phyloP scores from a whole-genome alignment of 2,329 filamentous ascomycete species.

The Fusarium concolor region DNA sequence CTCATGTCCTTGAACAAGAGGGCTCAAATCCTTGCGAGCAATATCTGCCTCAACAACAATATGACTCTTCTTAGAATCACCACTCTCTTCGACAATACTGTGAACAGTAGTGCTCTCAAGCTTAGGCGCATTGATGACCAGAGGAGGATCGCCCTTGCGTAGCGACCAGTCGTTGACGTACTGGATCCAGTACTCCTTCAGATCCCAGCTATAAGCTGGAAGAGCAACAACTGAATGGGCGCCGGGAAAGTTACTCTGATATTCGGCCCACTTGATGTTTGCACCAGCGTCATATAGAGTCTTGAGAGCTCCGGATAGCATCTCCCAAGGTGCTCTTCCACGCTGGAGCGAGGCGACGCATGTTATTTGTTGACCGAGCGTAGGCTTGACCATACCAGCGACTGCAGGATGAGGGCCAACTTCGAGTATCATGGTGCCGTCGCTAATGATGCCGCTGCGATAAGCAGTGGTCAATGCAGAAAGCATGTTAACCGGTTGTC shows the following conservation, averaged over 20 bases:
- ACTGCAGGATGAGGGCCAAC: conserved; percentile 39
- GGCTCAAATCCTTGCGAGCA: conserved; percentile 34
- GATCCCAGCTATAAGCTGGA: conserved; percentile 77
- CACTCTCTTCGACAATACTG: conserved; percentile 29
- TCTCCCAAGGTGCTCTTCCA: conserved; percentile 15
- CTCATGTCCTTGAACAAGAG: conserved; percentile 32
- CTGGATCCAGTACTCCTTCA: conserved; percentile 76
- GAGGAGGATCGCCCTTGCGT: conserved; percentile 64
- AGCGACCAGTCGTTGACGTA: conserved; percentile 77
- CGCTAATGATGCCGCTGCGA: neutral
- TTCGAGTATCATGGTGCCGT: conserved; percentile 30
- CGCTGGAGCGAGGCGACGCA: conserved; percentile 34
- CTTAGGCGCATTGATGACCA: conserved; percentile 16
- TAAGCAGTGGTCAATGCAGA: conserved; percentile 10
- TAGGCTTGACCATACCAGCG: conserved; percentile 34
- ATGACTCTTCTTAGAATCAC: conserved; percentile 22
- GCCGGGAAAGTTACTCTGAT: conserved; percentile 43
- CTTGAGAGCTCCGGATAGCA: conserved; percentile 20
- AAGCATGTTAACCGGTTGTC: conserved; percentile 37
- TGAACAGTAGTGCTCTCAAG: conserved; percentile 38
- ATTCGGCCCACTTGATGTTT: conserved; percentile 42
- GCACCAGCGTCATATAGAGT: conserved; percentile 25
- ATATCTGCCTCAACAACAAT: conserved; percentile 39
- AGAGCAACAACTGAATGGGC: conserved; percentile 63
- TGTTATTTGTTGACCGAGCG: conserved; percentile 23